Evolutionary conservation across 495 filamentous ascomycete genomes (phyloP).

Genomic region (Neurospora sp.): DNA sequence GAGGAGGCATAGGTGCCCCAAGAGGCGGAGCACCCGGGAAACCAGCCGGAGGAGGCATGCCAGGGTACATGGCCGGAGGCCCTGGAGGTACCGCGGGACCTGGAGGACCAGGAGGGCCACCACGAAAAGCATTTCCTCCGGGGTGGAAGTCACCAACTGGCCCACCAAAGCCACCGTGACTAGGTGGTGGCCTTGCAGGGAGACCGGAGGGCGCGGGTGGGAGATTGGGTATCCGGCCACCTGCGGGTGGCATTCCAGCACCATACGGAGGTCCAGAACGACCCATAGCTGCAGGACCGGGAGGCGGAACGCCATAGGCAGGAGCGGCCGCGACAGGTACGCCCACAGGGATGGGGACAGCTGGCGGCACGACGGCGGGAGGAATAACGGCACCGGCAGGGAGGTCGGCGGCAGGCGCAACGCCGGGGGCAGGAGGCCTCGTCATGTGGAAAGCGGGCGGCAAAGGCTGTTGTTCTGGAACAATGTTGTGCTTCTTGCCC

Average conservation of each 20-base stretch:
- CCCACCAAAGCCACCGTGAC: constrained; percentile 66
- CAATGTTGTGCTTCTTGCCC: constrained; percentile 88
- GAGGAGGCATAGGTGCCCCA: constrained; percentile 18
- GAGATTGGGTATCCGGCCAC: constrained; percentile 20
- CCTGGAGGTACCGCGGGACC: constrained; percentile 2
- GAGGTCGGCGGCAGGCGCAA: constrained; percentile 12
- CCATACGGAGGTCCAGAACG: constrained; percentile 21
- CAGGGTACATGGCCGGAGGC: constrained; percentile 14
- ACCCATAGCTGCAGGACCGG: constrained; percentile 29
- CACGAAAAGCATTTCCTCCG: constrained; percentile 15
- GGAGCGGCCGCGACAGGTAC: constrained; percentile 4
- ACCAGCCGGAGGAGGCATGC: constrained; percentile 20
- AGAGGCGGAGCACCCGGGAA: constrained; percentile 20
- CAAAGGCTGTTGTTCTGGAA: constrained; percentile 57
- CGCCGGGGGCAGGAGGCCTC: constrained; percentile 7
- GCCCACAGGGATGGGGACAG: neutral
- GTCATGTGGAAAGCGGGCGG: constrained; percentile 41
- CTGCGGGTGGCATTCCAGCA: constrained; percentile 14
- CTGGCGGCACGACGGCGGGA: constrained; percentile 10
- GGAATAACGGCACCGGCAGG: constrained; percentile 14
- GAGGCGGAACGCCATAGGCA: constrained; percentile 33
- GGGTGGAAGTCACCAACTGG: constrained; percentile 54
- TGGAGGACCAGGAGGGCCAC: constrained; percentile 8
- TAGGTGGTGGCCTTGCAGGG: constrained; percentile 70
- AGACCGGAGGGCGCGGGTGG: constrained; percentile 64